Evolutionary conservation across 208 protist genomes (phyloP).

Genomic region (Leishmania major): DNA sequence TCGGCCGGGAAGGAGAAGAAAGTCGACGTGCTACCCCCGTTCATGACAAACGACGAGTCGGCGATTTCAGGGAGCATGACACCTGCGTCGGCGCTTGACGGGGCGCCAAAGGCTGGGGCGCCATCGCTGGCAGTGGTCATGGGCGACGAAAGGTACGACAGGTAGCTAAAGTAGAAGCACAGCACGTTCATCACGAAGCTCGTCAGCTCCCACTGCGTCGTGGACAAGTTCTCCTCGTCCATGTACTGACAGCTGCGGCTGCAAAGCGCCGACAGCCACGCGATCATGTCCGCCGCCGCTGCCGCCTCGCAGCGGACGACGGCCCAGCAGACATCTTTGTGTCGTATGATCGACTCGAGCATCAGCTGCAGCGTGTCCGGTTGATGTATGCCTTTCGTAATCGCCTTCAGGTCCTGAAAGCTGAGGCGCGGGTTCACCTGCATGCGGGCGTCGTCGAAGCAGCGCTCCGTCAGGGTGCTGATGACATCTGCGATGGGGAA

Average conservation of each 20-base stretch:
- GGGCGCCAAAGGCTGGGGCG: background rate
- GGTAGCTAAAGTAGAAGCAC: slow-evolving; percentile 38
- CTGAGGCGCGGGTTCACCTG: slow-evolving; percentile 31
- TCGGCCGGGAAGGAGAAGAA: slow-evolving; percentile 46
- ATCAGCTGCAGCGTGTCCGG: slow-evolving; percentile 59
- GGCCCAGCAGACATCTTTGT: slow-evolving; percentile 32
- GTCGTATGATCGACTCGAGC: slow-evolving; percentile 47
- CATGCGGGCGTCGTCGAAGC: slow-evolving; percentile 41
- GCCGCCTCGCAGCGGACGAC: slow-evolving; percentile 35
- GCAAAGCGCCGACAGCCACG: slow-evolving; percentile 52
- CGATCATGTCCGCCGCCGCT: slow-evolving; percentile 41
- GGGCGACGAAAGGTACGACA: slow-evolving; percentile 29
- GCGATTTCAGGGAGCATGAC: background rate
- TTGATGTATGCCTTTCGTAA: slow-evolving; percentile 72
- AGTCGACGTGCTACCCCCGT: slow-evolving; percentile 13
- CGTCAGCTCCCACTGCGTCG: slow-evolving; percentile 52
- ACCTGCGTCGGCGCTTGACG: background rate
- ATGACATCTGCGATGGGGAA: slow-evolving; percentile 56
- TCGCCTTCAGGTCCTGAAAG: slow-evolving; percentile 60
- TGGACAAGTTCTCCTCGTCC: slow-evolving; percentile 47
- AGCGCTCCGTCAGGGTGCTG: slow-evolving; percentile 37
- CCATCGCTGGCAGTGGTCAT: background rate
- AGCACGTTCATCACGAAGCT: slow-evolving; percentile 56
- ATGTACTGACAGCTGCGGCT: slow-evolving; percentile 44
- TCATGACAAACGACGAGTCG: slow-evolving; percentile 9